Evolutionary conservation across 768 basidiomycete genomes (phyloP).

Genomic region (Termitomyces sp.): DNA sequence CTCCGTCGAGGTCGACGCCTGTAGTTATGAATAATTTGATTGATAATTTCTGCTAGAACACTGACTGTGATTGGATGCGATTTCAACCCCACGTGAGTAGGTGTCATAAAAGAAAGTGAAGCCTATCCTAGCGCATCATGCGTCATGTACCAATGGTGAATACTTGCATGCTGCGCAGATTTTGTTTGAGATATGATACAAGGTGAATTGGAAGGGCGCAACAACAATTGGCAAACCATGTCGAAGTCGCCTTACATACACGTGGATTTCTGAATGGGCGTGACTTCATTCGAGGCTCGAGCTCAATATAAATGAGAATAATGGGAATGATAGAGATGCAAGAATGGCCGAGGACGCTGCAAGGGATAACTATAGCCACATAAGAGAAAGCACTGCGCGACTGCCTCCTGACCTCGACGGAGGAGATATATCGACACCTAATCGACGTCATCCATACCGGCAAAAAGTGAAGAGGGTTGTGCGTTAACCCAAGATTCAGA

Average conservation of each 20-base stretch:
- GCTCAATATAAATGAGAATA: no score
- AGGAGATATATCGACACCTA: constrained; percentile 9
- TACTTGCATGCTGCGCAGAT: no score
- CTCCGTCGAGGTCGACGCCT: neutral
- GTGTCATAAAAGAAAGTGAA: neutral
- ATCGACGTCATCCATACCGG: constrained; percentile 28
- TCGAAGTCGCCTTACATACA: neutral
- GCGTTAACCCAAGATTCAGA: neutral
- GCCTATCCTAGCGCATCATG: neutral
- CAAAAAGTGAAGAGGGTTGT: constrained; percentile 3
- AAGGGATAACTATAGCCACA: neutral
- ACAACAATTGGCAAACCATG: no score
- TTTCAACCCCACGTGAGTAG: no score
- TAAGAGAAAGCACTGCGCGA: neutral
- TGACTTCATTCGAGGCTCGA: no score
- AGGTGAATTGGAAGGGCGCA: no score
- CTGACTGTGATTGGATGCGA: no score
- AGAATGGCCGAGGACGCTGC: neutral
- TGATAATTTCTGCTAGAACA: neutral
- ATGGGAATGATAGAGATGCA: neutral
- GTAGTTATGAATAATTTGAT: no score
- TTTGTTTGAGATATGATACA: no score
- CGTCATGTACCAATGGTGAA: neutral
- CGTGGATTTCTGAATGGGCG: no score
- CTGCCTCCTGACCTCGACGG: neutral